Conservation (phyloP, 2,329 filamentous ascomycete genomes). For the Phoma sp. region DNA sequence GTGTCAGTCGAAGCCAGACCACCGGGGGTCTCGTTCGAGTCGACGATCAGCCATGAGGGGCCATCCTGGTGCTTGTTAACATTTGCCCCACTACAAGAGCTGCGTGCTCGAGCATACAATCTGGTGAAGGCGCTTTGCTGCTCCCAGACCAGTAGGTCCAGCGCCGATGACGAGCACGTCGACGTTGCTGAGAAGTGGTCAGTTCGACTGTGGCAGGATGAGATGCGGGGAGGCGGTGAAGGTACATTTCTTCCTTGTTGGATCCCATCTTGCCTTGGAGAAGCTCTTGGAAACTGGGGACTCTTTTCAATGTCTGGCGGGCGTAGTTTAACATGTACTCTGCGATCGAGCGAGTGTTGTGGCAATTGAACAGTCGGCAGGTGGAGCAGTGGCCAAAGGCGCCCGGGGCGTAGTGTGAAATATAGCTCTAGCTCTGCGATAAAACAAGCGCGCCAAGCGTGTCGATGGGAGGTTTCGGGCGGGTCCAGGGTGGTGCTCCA, state of each 20-base stretch:
- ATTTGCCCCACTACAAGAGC: slow-evolving; percentile 20
- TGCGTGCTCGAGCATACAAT: slow-evolving; percentile 67
- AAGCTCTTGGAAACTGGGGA: slow-evolving; percentile 51
- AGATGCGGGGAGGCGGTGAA: slow-evolving; percentile 37
- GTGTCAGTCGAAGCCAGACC: slow-evolving; percentile 95
- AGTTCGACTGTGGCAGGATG: slow-evolving; percentile 18
- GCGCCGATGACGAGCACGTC: slow-evolving; percentile 98
- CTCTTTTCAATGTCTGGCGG: slow-evolving; percentile 49
- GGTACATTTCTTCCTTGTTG: slow-evolving; percentile 51
- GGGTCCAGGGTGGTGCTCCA: slow-evolving; percentile 14
- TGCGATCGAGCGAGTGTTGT: slow-evolving; percentile 26
- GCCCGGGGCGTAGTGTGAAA: slow-evolving; percentile 25
- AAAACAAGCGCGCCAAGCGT: slow-evolving; percentile 37
- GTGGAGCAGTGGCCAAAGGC: slow-evolving; percentile 24
- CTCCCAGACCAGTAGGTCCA: slow-evolving; percentile 95
- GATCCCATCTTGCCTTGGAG: slow-evolving; percentile 49
- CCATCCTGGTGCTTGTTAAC: slow-evolving; percentile 68
- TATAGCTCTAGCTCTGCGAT: slow-evolving; percentile 35
- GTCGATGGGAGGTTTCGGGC: slow-evolving; percentile 21
- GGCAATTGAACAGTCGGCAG: slow-evolving; percentile 17
- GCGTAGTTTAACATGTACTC: slow-evolving; percentile 49
- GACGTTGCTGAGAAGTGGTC: slow-evolving; percentile 70
- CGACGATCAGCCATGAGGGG: slow-evolving; percentile 94
- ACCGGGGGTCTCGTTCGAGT: slow-evolving; percentile 89
- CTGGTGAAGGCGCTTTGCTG: slow-evolving; percentile 96